Percentiles rank a stretch among this genome's conserved stretches.
Conservation (phyloP, 2,329 filamentous ascomycete species). For the Myriosclerotinia curreyana region DNA sequence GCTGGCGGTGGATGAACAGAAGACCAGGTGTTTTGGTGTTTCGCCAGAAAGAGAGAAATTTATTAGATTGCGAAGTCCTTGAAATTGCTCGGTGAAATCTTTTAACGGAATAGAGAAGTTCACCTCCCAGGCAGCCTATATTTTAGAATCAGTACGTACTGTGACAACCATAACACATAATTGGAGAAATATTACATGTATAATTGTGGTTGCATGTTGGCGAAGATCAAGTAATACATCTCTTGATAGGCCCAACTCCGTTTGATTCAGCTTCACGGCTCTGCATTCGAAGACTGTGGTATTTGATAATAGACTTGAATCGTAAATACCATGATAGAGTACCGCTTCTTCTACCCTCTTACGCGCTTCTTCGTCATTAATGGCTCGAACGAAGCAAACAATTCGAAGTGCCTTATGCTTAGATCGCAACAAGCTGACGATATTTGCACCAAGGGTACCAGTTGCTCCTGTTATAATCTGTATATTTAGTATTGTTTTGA, state of each 20-base stretch:
- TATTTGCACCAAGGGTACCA: constrained; percentile 50
- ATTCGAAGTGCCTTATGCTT: constrained; percentile 42
- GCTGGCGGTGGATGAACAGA: constrained; percentile 52
- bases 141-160: neutral
- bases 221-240: constrained; percentile 36
- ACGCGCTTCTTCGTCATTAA: constrained; percentile 43
- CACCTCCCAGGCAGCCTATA: constrained; percentile 55
- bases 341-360: constrained; percentile 47
- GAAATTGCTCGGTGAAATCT: constrained; percentile 55
- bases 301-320: neutral
- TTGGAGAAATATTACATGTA: constrained; percentile 47
- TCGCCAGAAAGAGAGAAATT: constrained; percentile 42
- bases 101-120: constrained; percentile 58
- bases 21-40: constrained; percentile 42
- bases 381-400: constrained; percentile 51
- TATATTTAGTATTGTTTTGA: constrained; percentile 11
- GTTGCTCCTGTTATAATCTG: constrained; percentile 49
- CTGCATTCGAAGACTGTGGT: constrained; percentile 24
- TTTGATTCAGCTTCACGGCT: constrained; percentile 49
- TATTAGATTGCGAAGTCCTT: constrained; percentile 49
- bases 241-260: constrained; percentile 47
- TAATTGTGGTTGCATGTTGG: constrained; percentile 44
- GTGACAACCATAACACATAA: neutral
- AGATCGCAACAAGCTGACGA: constrained; percentile 43
- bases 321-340: constrained; percentile 33